These are phyloP conservation scores for Mycena amicta DNA, from an alignment of 768 basidiomycete species.

Conservation along the genomic window DNA sequence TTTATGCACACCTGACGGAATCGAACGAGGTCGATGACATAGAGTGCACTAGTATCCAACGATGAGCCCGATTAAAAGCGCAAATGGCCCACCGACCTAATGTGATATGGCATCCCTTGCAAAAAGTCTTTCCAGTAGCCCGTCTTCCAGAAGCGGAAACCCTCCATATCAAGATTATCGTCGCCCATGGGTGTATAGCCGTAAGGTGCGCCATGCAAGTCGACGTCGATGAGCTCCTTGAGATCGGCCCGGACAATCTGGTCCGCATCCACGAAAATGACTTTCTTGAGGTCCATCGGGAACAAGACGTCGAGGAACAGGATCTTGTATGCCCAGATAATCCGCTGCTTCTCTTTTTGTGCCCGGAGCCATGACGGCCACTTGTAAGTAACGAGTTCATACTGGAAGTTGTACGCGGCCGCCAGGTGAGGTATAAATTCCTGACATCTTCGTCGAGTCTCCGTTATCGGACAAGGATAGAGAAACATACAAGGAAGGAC, in stretches of 20 bases:
- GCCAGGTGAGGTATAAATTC: slow-evolving; percentile 96
- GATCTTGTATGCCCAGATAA: slow-evolving; percentile 99
- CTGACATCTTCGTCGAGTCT: slow-evolving; percentile 37
- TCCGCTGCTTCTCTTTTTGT: slow-evolving; percentile 96
- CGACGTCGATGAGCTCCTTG: slow-evolving; percentile 90
- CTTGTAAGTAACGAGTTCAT: slow-evolving; percentile 97
- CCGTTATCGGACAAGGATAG: not conserved
- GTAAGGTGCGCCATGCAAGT: slow-evolving; percentile 91
- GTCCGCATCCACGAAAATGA: slow-evolving; percentile 98
- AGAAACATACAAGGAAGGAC: slow-evolving; percentile 77
- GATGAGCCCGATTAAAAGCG: not conserved
- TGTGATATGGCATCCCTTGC: slow-evolving; percentile 86
- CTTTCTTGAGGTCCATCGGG: slow-evolving; percentile 98
- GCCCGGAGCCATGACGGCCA: slow-evolving; percentile 99
- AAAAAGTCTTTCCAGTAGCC: slow-evolving; percentile 94
- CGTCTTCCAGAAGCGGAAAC: slow-evolving; percentile 98
- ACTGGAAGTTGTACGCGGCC: slow-evolving; percentile 89
- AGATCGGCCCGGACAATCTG: slow-evolving; percentile 97
- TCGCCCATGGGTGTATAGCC: slow-evolving; percentile 98
- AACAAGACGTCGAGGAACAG: slow-evolving; percentile 98
- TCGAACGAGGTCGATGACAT: slow-evolving; percentile 92
- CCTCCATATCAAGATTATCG: slow-evolving; percentile 93
- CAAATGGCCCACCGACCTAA: slow-evolving; percentile 60
- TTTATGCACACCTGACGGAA: slow-evolving; percentile 79
- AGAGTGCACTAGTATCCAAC: slow-evolving; percentile 71